Conservation (phyloP, 257 asterid genomes). For the Sherardia arvensis region DNA sequence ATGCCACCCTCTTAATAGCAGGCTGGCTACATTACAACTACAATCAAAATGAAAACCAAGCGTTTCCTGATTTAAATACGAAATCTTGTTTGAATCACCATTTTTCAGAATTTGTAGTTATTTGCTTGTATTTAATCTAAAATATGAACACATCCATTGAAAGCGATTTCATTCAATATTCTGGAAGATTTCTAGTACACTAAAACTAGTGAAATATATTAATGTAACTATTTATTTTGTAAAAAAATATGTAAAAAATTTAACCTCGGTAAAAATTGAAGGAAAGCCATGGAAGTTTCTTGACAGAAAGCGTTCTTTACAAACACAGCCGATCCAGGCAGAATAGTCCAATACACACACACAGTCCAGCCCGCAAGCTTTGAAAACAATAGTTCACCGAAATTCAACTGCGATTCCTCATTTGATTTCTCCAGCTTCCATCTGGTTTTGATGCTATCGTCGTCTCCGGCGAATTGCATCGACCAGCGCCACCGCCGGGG, state of each 20-base stretch:
- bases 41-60: too few relatives aligned
- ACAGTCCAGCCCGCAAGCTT: slow-evolving; percentile 2
- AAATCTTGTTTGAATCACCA: too few relatives aligned
- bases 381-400: not conserved
- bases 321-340: not conserved
- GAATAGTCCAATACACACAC: not conserved
- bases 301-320: slow-evolving; percentile 2
- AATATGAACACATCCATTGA: too few relatives aligned
- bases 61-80: too few relatives aligned
- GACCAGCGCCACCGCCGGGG: not conserved
- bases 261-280: not conserved
- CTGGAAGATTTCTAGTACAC: too few relatives aligned
- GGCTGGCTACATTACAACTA: too few relatives aligned
- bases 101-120: too few relatives aligned
- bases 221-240: too few relatives aligned
- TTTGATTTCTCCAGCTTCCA: not conserved
- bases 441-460: not conserved
- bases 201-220: too few relatives aligned
- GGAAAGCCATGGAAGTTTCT: not conserved
- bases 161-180: too few relatives aligned
- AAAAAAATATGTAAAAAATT: not conserved
- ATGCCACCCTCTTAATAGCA: too few relatives aligned
- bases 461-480: not conserved
- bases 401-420: not conserved
- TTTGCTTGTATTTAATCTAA: too few relatives aligned